These are phyloP conservation scores for Cadophora luteo-olivacea DNA, from an alignment of 2,329 filamentous ascomycete species.

Conservation along the genomic window DNA sequence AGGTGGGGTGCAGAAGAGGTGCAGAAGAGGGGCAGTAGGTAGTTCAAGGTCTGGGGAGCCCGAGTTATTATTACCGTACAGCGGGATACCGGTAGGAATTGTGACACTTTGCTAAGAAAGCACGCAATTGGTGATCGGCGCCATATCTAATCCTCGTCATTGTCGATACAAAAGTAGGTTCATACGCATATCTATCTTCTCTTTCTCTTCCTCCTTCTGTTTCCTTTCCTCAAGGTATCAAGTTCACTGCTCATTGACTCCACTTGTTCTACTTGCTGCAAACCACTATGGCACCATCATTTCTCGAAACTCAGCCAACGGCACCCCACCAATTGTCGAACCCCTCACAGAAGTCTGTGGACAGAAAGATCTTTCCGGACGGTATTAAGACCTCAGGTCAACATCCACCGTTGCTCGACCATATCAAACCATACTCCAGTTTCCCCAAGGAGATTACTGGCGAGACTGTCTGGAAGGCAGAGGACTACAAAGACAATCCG, in stretches of 20 bases:
- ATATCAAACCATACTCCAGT: slow-evolving; percentile 68
- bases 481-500: slow-evolving; percentile 43
- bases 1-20: slow-evolving; percentile 9
- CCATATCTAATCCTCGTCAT: not conserved
- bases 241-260: not conserved
- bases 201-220: not conserved
- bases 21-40: too few species aligned
- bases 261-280: not conserved
- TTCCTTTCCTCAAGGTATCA: not conserved
- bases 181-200: not conserved
- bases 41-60: not conserved
- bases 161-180: not conserved
- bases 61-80: not conserved
- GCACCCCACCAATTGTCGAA: slow-evolving; percentile 21
- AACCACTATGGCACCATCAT: slow-evolving; percentile 21
- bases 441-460: slow-evolving; percentile 77
- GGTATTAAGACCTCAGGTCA: slow-evolving; percentile 66
- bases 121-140: slow-evolving; percentile 15
- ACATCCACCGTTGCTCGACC: slow-evolving; percentile 70
- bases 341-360: slow-evolving; percentile 19
- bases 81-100: not conserved
- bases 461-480: slow-evolving; percentile 73
- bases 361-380: slow-evolving; percentile 45
- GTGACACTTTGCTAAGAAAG: slow-evolving; percentile 4
- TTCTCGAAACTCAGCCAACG: slow-evolving; percentile 21